phyloP scores from a whole-genome alignment of 192 early-diverging fungal genomes.

The Gigaspora rosea region DNA sequence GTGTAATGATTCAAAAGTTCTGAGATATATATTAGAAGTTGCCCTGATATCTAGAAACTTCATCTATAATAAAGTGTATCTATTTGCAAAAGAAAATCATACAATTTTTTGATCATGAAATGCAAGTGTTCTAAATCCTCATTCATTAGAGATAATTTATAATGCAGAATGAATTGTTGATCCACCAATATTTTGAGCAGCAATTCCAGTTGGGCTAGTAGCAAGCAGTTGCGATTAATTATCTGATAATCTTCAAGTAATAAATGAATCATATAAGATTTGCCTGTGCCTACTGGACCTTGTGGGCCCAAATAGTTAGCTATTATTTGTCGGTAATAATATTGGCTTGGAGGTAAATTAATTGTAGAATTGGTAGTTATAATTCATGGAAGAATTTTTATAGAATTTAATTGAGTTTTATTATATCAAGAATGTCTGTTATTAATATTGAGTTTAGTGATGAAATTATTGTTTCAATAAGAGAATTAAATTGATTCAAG shows the following conservation, averaged over 20 bases:
- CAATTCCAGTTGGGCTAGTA: neutral
- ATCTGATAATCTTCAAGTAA: neutral
- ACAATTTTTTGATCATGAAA: neutral
- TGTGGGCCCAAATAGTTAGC: no score
- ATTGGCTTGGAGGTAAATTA: no score
- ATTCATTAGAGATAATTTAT: neutral
- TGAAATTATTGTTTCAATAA: no score
- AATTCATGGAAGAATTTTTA: no score
- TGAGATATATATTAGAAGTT: neutral
- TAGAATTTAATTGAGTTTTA: neutral
- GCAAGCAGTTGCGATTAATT: neutral
- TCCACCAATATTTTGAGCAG: neutral
- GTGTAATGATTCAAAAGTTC: neutral
- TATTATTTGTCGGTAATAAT: no score
- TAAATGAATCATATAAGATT: no score
- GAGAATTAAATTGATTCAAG: no score
- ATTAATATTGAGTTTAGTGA: no score
- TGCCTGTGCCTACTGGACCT: no score
- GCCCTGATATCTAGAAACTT: neutral
- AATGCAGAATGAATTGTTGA: neutral
- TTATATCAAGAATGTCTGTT: neutral
- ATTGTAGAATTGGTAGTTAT: no score
- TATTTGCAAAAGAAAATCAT: neutral
- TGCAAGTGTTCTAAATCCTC: neutral
- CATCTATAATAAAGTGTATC: neutral